Base-by-base conservation (phyloP, 2,329 filamentous ascomycete genomes). In the Sarocladium brachiariae region DNA sequence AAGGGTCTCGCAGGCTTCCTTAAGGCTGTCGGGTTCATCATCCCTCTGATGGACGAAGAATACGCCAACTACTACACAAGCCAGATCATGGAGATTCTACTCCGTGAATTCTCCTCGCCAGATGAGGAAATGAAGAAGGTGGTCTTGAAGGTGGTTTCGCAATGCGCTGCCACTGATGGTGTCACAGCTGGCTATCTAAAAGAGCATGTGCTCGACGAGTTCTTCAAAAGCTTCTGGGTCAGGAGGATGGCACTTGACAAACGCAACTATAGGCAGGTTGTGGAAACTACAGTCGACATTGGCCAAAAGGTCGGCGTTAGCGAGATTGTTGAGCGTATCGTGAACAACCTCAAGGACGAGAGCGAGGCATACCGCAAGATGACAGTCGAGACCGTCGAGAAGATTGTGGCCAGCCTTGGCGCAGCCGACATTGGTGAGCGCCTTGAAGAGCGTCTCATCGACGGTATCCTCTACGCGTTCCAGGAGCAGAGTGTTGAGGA, bases 61-160 rank as follows among this genome's bases (percentile, higher is more conserved):
- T 97, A 96, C 66, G 92, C 93, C 69, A 97, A 96, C 66, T 99
- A 99, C 72, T 99, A 99, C 64, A 97, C 93, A 8, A 89, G 84
- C 58, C 91, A 99, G 68, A 96, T 99, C 61, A 97, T 99, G 92
- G 93, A 97, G 68, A 97, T 97, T 61, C 74, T 99, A 13, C 81
- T 97, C 25, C 84, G 93, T 61, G 93, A 99, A 65, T 99, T 99
- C 63, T 87, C 90, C 6, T 96, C 92, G 1, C 93, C 93, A 0
- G 93, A 99, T 58, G 93, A 99, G 68, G 93, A 99, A 69, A 99
- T 99, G 93, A 99, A 97, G 73, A 99, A 99, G 73, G 93, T 99
- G 1, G 93, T 99, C 7, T 74, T 99, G 52, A 97, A 97, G 70
- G 93, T 99, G 24, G 84, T 99, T 14, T 96, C 91, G 16, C 93